Evolutionary conservation across 345 rosid genomes (phyloP), one percentile per base, ranked within the genome.

Genomic region (Hypericum androsaemum): DNA sequence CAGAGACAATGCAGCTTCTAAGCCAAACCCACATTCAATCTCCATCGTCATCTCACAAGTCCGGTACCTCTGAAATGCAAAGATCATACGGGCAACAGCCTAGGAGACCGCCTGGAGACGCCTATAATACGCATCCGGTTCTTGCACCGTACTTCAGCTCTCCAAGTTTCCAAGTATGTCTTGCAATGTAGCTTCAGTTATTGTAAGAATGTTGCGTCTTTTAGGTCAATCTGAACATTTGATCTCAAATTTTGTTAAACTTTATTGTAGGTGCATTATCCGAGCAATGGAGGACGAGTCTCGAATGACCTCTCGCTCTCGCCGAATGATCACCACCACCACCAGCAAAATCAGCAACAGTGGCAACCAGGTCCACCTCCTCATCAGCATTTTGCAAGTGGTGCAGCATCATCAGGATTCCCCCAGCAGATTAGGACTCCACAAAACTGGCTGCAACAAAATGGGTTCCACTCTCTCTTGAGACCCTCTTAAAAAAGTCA

Each of bases 371-470:
- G 81, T 60, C 70, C 71, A 59, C 71, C 69, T 38, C 50, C 22
- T 6, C 50, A 46, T 7, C 50, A 46, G 14, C 28, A 46, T 7
- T 73, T 71, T 76, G 72, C 89, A 69, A 78, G 66, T 83, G 96
- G 95, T 81, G 98, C 98, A 81, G 96, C 95, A 90, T 90, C 98
- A 87, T 90, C 98, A 87, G 96, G 98, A 90, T 90, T 84, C 98
- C 83, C 84, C 39, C 78, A 73, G 53, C 89, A 76, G 68, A 73
- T 47, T 51, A 68, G 72, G 66, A 57, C 78, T 65, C 57, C 77
- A 17, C 74, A 74, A 64, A 73, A 64, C 65, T 83, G 89, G 92
- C 74, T 74, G 73, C 87, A 81, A 68, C 73, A 67, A 55, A 80
- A 78, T 71, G 80, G 76, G 63, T 74, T 76, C 59, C 75, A 67